A percentile compares a stretch with the other conserved stretches of the same genome.
Conservation (phyloP, 768 basidiomycete species). For the Lentinula boryana region DNA sequence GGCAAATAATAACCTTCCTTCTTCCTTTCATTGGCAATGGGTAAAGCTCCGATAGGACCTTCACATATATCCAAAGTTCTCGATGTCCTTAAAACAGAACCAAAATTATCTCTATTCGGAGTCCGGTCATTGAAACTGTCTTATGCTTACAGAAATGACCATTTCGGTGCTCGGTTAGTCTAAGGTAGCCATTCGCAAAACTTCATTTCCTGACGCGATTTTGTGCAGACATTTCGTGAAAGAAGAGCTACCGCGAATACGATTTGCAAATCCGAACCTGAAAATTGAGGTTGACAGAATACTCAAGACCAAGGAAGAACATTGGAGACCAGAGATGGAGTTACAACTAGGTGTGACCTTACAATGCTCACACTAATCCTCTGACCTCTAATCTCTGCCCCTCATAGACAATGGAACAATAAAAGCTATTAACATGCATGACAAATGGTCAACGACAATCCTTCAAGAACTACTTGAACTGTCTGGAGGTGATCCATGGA, state of each 20-base stretch:
- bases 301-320: conserved; percentile 45
- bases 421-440: conserved; percentile 46
- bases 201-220: background rate
- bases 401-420: conserved; percentile 34
- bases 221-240: conserved; percentile 65
- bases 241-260: conserved; percentile 73
- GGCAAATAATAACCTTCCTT: background rate
- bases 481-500: conserved; percentile 58
- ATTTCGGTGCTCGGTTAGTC: conserved; percentile 68
- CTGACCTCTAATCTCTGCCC: background rate
- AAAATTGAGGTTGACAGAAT: conserved; percentile 53
- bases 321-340: conserved; percentile 55
- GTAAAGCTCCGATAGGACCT: conserved; percentile 28
- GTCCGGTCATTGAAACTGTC: conserved; percentile 51
- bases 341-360: conserved; percentile 54
- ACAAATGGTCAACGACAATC: conserved; percentile 67
- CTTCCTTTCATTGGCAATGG: background rate
- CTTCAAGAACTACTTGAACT: conserved; percentile 65
- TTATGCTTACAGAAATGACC: conserved; percentile 57
- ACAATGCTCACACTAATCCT: conserved; percentile 10
- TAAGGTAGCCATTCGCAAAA: background rate
- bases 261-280: conserved; percentile 66
- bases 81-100: conserved; percentile 40
- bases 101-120: conserved; percentile 41
- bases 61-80: conserved; percentile 53